Evolutionary conservation across 75 land plant species (phyloP).

Genomic region (Sequoiadendron giganteum): DNA sequence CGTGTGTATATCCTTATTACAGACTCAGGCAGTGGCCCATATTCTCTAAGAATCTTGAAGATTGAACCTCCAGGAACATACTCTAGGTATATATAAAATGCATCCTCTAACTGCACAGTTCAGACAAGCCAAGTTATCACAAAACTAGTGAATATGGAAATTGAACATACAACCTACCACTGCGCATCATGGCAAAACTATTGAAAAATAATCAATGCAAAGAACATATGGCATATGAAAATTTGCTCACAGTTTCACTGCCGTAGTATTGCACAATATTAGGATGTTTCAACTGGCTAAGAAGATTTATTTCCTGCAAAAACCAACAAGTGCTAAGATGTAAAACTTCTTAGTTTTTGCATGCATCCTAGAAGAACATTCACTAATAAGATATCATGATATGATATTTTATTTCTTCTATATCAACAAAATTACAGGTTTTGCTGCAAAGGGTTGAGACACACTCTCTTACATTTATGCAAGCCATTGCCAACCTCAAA

Average conservation of each 20-base stretch:
- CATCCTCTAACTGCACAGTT: constrained; percentile 55
- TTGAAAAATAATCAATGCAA: constrained; percentile 8
- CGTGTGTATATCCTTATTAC: constrained; percentile 85
- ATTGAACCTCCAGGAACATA: constrained; percentile 89
- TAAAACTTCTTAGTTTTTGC: background rate
- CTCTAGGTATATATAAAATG: constrained; percentile 72
- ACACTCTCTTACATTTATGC: background rate
- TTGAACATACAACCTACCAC: background rate
- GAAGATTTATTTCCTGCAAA: constrained; percentile 72
- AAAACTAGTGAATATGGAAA: background rate
- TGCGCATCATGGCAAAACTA: background rate
- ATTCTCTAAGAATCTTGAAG: constrained; percentile 57
- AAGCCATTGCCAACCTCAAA: background rate
- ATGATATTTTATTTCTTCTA: constrained; percentile 1
- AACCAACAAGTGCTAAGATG: constrained; percentile 6
- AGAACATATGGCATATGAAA: background rate
- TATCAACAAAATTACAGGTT: background rate
- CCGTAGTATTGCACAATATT: constrained; percentile 90
- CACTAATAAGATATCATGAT: background rate
- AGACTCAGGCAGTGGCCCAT: constrained; percentile 71
- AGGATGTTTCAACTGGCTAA: constrained; percentile 73
- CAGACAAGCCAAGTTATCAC: background rate
- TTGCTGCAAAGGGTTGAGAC: background rate
- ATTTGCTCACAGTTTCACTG: constrained; percentile 62
- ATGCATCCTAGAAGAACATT: background rate